phyloP scores from a whole-genome alignment of 148 eudicot genomes.

The Limonium bicolor region DNA sequence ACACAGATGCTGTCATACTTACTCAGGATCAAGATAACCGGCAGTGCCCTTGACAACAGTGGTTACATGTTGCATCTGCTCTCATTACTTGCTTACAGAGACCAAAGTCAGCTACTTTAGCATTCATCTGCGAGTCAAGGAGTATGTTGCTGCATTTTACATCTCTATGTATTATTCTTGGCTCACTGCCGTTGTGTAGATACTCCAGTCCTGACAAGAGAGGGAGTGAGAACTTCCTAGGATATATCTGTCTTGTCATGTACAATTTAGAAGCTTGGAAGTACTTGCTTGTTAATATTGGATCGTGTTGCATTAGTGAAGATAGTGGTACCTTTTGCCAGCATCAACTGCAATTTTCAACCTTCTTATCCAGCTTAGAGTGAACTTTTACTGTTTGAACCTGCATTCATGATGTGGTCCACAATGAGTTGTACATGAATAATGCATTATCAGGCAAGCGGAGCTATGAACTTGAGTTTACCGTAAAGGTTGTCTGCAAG shows the following conservation, averaged over 20 bases:
- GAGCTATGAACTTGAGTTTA: slow-evolving; percentile 4
- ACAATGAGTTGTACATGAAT: too few species aligned
- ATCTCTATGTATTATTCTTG: slow-evolving; percentile 70
- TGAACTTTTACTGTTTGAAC: slow-evolving; percentile 38
- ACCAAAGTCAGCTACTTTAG: slow-evolving; percentile 73
- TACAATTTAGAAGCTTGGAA: not conserved
- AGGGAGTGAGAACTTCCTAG: too few species aligned
- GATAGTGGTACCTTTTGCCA: slow-evolving; percentile 55
- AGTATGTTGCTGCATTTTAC: slow-evolving; percentile 82
- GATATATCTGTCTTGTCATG: not conserved
- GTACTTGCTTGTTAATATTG: too few species aligned
- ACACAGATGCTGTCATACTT: too few species aligned
- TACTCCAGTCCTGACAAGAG: slow-evolving; percentile 58
- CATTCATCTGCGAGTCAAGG: slow-evolving; percentile 61
- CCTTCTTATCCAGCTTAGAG: slow-evolving; percentile 70
- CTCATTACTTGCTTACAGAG: slow-evolving; percentile 49
- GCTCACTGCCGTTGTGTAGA: slow-evolving; percentile 64
- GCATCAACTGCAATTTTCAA: slow-evolving; percentile 81
- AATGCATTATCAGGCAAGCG: not conserved
- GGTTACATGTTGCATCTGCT: slow-evolving; percentile 56
- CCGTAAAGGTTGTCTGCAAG: slow-evolving; percentile 78
- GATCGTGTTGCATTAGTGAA: not conserved
- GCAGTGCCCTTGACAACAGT: slow-evolving; percentile 77
- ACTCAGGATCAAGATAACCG: slow-evolving; percentile 93
- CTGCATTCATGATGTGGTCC: too few species aligned